Evolutionary conservation across 192 early-diverging fungal species (phyloP).

Genomic region (Mortierella hygrophila): DNA sequence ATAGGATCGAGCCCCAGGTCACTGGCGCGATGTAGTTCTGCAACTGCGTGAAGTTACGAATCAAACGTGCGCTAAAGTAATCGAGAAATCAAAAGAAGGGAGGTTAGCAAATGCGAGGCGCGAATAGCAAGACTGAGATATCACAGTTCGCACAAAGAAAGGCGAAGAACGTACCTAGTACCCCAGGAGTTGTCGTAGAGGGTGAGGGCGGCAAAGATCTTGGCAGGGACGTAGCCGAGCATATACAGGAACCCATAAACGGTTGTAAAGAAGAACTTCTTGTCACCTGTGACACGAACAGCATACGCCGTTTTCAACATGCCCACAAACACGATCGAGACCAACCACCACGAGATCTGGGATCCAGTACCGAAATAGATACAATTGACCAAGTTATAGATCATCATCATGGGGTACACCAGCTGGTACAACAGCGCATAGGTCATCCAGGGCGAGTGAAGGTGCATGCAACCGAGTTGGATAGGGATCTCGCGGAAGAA

Average conservation of each 20-base stretch:
- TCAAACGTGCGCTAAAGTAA: constrained; percentile 46
- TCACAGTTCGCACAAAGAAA: not conserved
- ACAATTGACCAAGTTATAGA: constrained; percentile 64
- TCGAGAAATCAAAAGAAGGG: not conserved
- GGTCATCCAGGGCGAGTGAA: constrained; percentile 73
- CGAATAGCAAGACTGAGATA: no score
- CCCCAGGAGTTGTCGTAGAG: constrained; percentile 73
- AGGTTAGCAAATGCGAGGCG: not conserved
- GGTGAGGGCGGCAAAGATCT: constrained; percentile 67
- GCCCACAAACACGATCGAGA: constrained; percentile 60
- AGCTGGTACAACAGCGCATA: constrained; percentile 70
- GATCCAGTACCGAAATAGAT: constrained; percentile 51
- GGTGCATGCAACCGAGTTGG: constrained; percentile 61
- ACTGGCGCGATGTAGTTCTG: constrained; percentile 52
- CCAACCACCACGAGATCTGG: constrained; percentile 57
- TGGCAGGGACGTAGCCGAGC: constrained; percentile 68
- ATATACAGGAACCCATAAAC: constrained; percentile 67
- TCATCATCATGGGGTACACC: constrained; percentile 71
- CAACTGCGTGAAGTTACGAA: constrained; percentile 40
- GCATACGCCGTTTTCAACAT: constrained; percentile 63
- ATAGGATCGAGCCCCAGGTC: constrained; percentile 36
- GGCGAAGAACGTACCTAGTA: constrained; percentile 46
- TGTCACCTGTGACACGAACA: constrained; percentile 45
- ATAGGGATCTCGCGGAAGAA: constrained; percentile 71
- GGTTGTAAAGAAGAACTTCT: constrained; percentile 61